A percentile compares a stretch with the other conserved stretches of the same genome.
Evolutionary conservation across 306 rosid genomes (phyloP).

Genomic region (Benincasa hispida): DNA sequence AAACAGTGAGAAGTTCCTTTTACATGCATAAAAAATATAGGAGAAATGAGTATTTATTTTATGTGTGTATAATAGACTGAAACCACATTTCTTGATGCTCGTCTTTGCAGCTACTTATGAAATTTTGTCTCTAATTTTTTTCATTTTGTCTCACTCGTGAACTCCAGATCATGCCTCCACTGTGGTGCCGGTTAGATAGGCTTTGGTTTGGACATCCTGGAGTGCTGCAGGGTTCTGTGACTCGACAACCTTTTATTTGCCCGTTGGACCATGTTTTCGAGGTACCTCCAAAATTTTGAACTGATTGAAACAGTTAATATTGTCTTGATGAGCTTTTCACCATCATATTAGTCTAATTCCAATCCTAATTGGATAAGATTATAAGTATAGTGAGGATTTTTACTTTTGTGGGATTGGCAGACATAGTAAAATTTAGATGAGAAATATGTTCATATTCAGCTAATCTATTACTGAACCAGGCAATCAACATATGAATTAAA

Average conservation of each 20-base stretch:
- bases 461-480: not conserved
- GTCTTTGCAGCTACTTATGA: conserved; percentile 1
- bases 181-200: conserved; percentile 95
- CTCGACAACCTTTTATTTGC: conserved; percentile 89
- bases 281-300: conserved; percentile 37
- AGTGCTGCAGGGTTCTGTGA: conserved; percentile 69
- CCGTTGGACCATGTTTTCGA: conserved; percentile 97
- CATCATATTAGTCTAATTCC: not conserved
- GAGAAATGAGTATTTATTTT: not conserved
- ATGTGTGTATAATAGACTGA: not conserved
- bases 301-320: not conserved
- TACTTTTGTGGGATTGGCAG: not conserved
- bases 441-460: not conserved
- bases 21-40: not conserved
- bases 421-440: not conserved
- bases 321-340: not conserved
- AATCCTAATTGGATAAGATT: not conserved
- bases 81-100: not conserved
- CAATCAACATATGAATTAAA: not conserved
- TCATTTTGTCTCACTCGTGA: conserved; percentile 8
- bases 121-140: conserved; percentile 14
- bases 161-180: conserved; percentile 90
- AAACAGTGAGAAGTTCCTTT: not conserved
- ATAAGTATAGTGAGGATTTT: not conserved
- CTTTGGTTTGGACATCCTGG: conserved; percentile 99